Base-by-base conservation (phyloP, 2,329 filamentous ascomycete genomes). In the Onygena corvina region DNA sequence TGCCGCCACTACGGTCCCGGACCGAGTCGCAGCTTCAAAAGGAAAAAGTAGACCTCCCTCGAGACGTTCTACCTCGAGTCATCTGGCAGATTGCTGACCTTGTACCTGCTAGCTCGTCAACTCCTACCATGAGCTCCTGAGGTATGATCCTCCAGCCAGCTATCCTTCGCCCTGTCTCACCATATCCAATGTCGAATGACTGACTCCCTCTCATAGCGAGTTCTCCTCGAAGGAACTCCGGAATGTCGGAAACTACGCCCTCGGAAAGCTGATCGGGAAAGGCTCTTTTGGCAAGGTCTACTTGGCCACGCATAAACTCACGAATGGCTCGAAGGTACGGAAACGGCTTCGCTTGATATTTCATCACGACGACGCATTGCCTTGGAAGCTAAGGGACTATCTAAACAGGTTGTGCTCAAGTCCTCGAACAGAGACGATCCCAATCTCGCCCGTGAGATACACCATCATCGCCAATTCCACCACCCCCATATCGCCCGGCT, bases 241-340 rank as follows among this genome's bases (percentile, higher is more conserved):
- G 61, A 86, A 83, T 49, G 92, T 98, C 53, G 92, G 92, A 58
- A 96, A 95, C 71, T 98, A 98, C 68, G 83, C 82, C 30, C 77
- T 98, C 50, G 92, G 92, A 40, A 82, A 82, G 52, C 74, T 98
- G 51, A 94, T 98, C 64, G 92, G 92, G 57, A 98, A 96, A 65
- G 92, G 92, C 51, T 95, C 89, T 55, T 98, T 98, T 68, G 92
- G 92, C 60, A 96, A 95, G 70, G 92, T 98, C 61, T 98, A 98
- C 67, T 76, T 98, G 52, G 92, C 90, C 51, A 81, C 83, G 40
- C 92, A 98, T 68, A 96, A 95, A 68, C 86, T 98, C 67, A 96
- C 87, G 61, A 95, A 95, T 80, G 90, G 89, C 61, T 94, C 89
- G 64, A 96, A 95, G 80, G 88, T 90, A 61, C 34, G 54, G 21